Evolutionary conservation across 805 yeast species (phyloP), one percentile per base, ranked within the genome.

Genomic region (Myxozyma neglecta): DNA sequence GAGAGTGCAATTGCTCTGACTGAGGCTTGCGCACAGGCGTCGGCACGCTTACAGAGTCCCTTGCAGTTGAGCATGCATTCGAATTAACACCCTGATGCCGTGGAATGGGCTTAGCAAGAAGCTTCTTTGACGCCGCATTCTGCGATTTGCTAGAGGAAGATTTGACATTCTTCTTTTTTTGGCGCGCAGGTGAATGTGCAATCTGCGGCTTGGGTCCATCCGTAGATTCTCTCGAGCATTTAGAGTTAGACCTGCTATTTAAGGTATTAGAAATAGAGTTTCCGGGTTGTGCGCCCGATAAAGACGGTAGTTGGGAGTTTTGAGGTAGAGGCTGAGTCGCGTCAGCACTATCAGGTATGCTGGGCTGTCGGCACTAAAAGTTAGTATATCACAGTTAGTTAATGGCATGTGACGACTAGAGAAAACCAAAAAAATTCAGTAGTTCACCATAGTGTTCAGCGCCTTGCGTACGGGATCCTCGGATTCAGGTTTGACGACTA

Each of bases 271-370:
- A 20, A 10, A 42, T 20, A 42, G 46, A 10, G 42, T 39, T 39
- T 24, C 29, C 7, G 37, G 52, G 16, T 16, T 35, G 45, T 52
- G 32, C 6, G 5, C 11, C 37, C 16, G 57, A 16, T 16, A 50
- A 36, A 16, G 46, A 39, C 32, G 13, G 14, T 32, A 51, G 53
- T 37, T 50, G 46, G 55, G 55, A 51, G 55, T 40, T 24, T 20
- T 9, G 13, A 13, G 46, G 29, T 9, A 51, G 55, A 11, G 55
- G 55, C 55, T 40, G 55, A 14, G 55, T 51, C 43, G 55, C 55
- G 37, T 29, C 37, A 8, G 42, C 46, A 34, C 47, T 51, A 14
- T 39, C 55, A 4, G 35, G 39, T 18, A 37, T 8, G 34, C 35
- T n/a, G 35, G 40, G 53, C 34, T n/a, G 53, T 20, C 43, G 14